These are phyloP conservation scores for Lentinula lateritia DNA, from an alignment of 768 basidiomycete genomes.

Conservation along the genomic window DNA sequence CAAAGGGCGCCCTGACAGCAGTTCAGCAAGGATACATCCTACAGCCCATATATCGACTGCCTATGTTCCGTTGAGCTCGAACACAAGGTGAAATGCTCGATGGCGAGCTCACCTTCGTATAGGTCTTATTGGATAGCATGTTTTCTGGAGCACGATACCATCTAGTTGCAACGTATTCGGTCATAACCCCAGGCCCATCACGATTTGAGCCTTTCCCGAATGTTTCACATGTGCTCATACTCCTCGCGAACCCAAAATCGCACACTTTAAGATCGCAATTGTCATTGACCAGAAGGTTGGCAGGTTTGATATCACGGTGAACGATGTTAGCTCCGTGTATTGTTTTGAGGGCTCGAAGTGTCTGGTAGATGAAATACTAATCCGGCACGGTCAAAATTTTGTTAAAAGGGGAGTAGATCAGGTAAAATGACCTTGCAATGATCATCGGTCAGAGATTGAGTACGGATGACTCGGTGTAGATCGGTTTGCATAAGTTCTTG, in stretches of 20 bases:
- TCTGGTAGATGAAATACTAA: slow-evolving; percentile 92
- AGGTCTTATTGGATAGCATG: slow-evolving; percentile 99
- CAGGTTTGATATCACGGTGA: slow-evolving; percentile 94
- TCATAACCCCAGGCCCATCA: slow-evolving; percentile 47
- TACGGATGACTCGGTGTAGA: slow-evolving; percentile 94
- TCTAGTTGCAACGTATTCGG: slow-evolving; percentile 95
- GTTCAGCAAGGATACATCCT: slow-evolving; percentile 89
- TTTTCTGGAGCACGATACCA: slow-evolving; percentile 99
- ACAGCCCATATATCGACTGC: slow-evolving; percentile 90
- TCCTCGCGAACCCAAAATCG: slow-evolving; percentile 94
- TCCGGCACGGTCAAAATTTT: slow-evolving; percentile 24
- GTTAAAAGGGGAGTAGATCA: neutral
- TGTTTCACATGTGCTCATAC: slow-evolving; percentile 79
- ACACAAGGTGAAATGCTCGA: neutral
- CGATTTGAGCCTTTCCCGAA: slow-evolving; percentile 80
- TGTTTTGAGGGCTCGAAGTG: slow-evolving; percentile 91
- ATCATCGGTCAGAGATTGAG: slow-evolving; percentile 92
- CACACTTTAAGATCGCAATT: slow-evolving; percentile 95
- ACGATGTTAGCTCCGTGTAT: slow-evolving; percentile 96
- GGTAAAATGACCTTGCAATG: slow-evolving; percentile 31
- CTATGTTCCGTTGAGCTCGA: slow-evolving; percentile 21
- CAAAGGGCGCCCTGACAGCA: slow-evolving; percentile 91
- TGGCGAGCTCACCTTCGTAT: slow-evolving; percentile 65
- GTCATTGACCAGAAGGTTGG: slow-evolving; percentile 94
- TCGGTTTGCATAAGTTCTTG: slow-evolving; percentile 30